phyloP scores from a whole-genome alignment of 1,284 basidiomycete species.

The Anthracocystis walkeri region DNA sequence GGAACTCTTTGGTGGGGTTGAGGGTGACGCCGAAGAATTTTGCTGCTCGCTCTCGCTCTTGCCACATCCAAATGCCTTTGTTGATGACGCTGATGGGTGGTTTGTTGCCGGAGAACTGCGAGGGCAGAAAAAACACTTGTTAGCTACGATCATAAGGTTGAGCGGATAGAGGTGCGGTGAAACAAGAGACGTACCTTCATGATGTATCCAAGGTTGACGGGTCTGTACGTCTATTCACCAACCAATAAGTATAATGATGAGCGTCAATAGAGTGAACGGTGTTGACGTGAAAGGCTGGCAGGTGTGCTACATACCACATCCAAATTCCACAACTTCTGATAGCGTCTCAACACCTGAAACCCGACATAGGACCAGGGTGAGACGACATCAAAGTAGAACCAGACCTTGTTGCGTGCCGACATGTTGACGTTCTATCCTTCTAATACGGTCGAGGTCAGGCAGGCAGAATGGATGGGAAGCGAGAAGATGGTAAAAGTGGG shows the following conservation, averaged over 20 bases:
- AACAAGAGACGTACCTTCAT: constrained; percentile 57
- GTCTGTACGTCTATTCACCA: constrained; percentile 36
- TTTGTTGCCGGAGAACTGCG: constrained; percentile 57
- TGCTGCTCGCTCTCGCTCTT: constrained; percentile 46
- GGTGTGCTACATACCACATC: constrained; percentile 31
- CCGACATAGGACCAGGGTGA: constrained; percentile 66
- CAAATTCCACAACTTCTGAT: constrained; percentile 57
- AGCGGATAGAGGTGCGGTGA: background rate
- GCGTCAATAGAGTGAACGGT: background rate
- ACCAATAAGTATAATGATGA: background rate
- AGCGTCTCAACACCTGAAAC: constrained; percentile 55
- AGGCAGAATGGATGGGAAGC: too few species aligned
- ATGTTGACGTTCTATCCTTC: constrained; percentile 4
- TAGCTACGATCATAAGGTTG: background rate
- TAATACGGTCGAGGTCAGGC: too few species aligned
- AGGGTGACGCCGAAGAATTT: constrained; percentile 61
- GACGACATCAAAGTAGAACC: constrained; percentile 64
- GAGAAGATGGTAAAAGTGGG: background rate
- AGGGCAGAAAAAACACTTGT: background rate
- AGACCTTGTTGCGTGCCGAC: constrained; percentile 47
- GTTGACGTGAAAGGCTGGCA: background rate
- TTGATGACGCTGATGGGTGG: constrained; percentile 64
- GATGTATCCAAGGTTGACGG: constrained; percentile 62
- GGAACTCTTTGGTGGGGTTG: constrained; percentile 53
- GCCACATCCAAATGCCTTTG: constrained; percentile 61